These are phyloP conservation scores for Aschersonia sp. DNA, from an alignment of 2,329 filamentous ascomycete species.

Conservation along the genomic window DNA sequence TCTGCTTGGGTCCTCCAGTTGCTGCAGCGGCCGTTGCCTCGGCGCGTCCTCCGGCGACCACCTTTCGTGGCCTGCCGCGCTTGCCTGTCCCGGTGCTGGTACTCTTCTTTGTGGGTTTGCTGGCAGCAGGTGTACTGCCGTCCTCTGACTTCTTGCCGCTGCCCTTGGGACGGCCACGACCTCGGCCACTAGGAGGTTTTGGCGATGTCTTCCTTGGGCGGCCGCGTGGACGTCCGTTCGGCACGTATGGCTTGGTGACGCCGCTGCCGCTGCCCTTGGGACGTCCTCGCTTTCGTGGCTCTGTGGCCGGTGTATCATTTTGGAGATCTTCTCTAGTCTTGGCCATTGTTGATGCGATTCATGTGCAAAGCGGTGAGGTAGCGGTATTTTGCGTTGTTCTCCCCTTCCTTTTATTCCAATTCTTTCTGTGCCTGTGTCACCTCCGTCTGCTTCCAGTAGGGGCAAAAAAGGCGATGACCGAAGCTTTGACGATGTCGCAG, in stretches of 20 bases:
- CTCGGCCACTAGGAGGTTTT: slow-evolving; percentile 24
- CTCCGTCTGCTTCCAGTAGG: too few species aligned
- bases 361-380: background rate
- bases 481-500: too few species aligned
- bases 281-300: slow-evolving; percentile 2
- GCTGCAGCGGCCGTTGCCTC: slow-evolving; percentile 5
- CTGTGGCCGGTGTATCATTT: background rate
- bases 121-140: slow-evolving; percentile 4
- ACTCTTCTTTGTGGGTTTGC: slow-evolving; percentile 3
- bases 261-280: background rate
- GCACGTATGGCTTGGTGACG: slow-evolving; percentile 19
- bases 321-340: slow-evolving; percentile 2
- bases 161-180: slow-evolving; percentile 32
- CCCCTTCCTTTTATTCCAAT: too few species aligned
- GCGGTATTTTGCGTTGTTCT: background rate
- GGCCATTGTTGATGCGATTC: background rate
- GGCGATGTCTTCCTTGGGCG: slow-evolving; percentile 23
- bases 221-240: slow-evolving; percentile 26
- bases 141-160: slow-evolving; percentile 15
- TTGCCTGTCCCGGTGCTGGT: slow-evolving; percentile 6
- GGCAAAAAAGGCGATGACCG: too few species aligned
- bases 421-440: too few species aligned
- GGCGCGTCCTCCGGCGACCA: slow-evolving; percentile 6
- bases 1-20: slow-evolving; percentile 8
- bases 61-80: slow-evolving; percentile 18